Conservation (phyloP, 2,329 filamentous ascomycete genomes). For the Xylaria sp. region DNA sequence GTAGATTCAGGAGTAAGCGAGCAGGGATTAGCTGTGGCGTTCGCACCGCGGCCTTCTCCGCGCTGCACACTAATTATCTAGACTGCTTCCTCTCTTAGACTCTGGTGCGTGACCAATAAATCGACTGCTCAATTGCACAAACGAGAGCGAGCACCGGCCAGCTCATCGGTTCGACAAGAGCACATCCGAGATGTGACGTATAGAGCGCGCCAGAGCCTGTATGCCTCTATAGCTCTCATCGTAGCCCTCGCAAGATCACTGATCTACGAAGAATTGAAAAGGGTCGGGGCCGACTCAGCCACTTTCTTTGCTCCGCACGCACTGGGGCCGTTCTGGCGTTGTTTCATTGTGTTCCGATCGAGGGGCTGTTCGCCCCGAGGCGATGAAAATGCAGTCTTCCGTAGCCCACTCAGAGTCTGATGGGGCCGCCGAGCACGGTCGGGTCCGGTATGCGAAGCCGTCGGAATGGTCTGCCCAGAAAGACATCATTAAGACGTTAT, state of each 20-base stretch:
- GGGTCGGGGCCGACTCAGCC: not conserved
- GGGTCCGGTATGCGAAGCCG: slow-evolving; percentile 30
- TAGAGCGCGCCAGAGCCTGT: slow-evolving; percentile 2
- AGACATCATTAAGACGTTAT: slow-evolving; percentile 46
- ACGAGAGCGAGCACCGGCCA: not conserved
- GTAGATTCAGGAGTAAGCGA: slow-evolving; percentile 26
- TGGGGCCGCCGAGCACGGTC: slow-evolving; percentile 21
- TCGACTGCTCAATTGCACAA: slow-evolving; percentile 8
- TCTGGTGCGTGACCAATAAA: slow-evolving; percentile 16
- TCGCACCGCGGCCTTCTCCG: slow-evolving; percentile 17
- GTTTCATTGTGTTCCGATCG: not conserved
- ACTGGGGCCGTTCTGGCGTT: slow-evolving; percentile 6
- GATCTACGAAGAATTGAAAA: not conserved
- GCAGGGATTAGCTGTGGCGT: slow-evolving; percentile 19
- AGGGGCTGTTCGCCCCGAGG: slow-evolving; percentile 16
- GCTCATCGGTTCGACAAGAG: slow-evolving; percentile 11
- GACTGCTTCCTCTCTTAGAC: slow-evolving; percentile 13
- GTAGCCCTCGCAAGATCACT: slow-evolving; percentile 7
- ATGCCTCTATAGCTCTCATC: slow-evolving; percentile 9
- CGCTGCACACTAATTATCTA: not conserved
- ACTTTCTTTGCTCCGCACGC: not conserved
- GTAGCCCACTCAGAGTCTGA: slow-evolving; percentile 12
- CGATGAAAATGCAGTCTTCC: slow-evolving; percentile 23
- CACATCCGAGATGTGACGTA: slow-evolving; percentile 19
- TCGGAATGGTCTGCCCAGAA: slow-evolving; percentile 34